Base-by-base conservation (phyloP, 2,329 filamentous ascomycete species). In the Colletotrichum sp. region DNA sequence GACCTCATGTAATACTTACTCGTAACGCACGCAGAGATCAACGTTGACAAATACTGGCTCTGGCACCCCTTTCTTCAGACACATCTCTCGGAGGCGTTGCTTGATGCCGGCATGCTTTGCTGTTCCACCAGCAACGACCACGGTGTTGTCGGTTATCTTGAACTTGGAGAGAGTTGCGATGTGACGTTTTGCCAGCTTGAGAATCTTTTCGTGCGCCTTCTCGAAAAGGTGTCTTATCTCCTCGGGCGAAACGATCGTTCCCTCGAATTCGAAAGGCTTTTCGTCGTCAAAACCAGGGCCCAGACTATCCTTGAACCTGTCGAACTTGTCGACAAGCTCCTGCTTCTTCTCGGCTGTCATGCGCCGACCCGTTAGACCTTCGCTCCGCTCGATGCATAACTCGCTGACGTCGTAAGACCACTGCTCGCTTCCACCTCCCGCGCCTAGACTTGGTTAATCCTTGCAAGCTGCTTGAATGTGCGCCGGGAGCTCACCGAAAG, bases 391-490 rank as follows among this genome's bases (percentile, higher is more conserved):
- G 5, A 13, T 24, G 28, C 60, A 69, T 2, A 63, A 18, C 7
- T 69, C 16, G 39, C 70, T 55, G n/a, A 76, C 52, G 26, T 73
- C 21, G 57, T 55, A 76, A 12, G 66, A 44, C 74, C 74, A 76
- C 9, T 69, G 74, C 36, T 76, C 74, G 30, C 63, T 73, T 10
- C 69, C 70, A 18, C 74, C 74, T 24, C 74, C 70, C 4, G 64
- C 64, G 15, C 70, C 74, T 73, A 39, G 36, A 13, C 6, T 21
- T 52, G n/a, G 10, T 52, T 5, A 52, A 13, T 52, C 3, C n/a
- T 13, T 21, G 10, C 10, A 21, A 13, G 5, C 12, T 7, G n/a
- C 18, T 52, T 52, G 3, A 52, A 7, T 52, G 44, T 7, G 10
- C 4, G 26, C 7, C 4, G 21, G 10, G 10, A 66, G 16, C 74